Evolutionary conservation across 495 filamentous ascomycete species (phyloP).

Genomic region (Penicillium macrosclerotiorum): DNA sequence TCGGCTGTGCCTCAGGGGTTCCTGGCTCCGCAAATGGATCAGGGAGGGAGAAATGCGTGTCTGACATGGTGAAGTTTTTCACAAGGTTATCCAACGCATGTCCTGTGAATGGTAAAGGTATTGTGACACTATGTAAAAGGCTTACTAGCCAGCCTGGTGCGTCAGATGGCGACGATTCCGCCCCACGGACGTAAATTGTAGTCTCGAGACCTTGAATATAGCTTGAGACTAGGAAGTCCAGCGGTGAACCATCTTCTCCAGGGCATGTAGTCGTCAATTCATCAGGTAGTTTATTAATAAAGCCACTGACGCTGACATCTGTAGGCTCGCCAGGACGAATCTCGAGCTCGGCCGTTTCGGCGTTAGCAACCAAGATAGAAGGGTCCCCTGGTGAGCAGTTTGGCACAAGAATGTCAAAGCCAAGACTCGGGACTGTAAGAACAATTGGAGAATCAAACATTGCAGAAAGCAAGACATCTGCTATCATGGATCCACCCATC

Average conservation of each 20-base stretch:
- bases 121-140: constrained; percentile 74
- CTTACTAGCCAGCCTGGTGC: constrained; percentile 80
- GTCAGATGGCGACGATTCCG: constrained; percentile 56
- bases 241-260: constrained; percentile 68
- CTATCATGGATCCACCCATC: constrained; percentile 63
- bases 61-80: constrained; percentile 76
- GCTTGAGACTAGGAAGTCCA: constrained; percentile 77
- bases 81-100: constrained; percentile 76
- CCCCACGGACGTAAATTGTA: constrained; percentile 78
- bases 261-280: constrained; percentile 71
- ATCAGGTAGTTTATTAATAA: constrained; percentile 69
- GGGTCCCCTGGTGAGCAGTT: constrained; percentile 64
- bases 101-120: constrained; percentile 82
- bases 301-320: constrained; percentile 62
- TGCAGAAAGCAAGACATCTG: constrained; percentile 67
- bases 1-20: constrained; percentile 70
- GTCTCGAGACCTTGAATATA: constrained; percentile 78
- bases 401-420: constrained; percentile 79
- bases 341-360: constrained; percentile 61
- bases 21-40: constrained; percentile 71
- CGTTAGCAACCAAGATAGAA: constrained; percentile 71
- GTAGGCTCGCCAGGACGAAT: constrained; percentile 65
- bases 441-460: constrained; percentile 72
- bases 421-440: constrained; percentile 71
- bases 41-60: constrained; percentile 82